phyloP scores from a whole-genome alignment of 2,329 filamentous ascomycete genomes.

The Ceratocystis colombiana region DNA sequence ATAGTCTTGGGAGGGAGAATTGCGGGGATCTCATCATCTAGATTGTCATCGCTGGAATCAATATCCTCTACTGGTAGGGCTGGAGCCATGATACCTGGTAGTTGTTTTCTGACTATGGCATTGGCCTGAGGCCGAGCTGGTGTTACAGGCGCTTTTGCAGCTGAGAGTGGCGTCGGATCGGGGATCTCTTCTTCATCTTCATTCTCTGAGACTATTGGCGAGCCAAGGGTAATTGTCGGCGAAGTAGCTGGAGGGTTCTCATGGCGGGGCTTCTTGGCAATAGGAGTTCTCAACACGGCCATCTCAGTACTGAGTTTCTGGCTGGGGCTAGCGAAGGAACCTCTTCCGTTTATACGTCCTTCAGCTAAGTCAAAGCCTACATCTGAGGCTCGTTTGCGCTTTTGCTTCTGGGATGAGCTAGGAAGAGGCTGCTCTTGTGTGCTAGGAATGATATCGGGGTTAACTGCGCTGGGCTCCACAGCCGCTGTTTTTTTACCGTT shows the following conservation, averaged over 20 bases:
- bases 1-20: background rate
- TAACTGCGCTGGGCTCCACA: background rate
- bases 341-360: background rate
- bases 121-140: background rate
- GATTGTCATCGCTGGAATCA: constrained; percentile 25
- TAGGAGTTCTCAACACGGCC: background rate
- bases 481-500: background rate
- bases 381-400: constrained; percentile 2
- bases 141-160: background rate
- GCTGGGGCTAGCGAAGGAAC: background rate
- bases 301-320: background rate
- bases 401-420: background rate
- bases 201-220: constrained; percentile 13
- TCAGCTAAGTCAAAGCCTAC: background rate
- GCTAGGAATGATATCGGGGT: constrained; percentile 3
- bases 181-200: background rate
- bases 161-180: background rate
- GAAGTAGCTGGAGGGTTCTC: background rate
- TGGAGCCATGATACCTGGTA: background rate
- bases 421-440: background rate
- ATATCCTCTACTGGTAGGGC: constrained; percentile 23
- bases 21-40: constrained; percentile 14
- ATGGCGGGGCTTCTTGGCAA: background rate
- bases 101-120: background rate
- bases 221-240: constrained; percentile 12